These are phyloP conservation scores for Clavispora carvajalis DNA, from an alignment of 805 yeast genomes.

Conservation along the genomic window DNA sequence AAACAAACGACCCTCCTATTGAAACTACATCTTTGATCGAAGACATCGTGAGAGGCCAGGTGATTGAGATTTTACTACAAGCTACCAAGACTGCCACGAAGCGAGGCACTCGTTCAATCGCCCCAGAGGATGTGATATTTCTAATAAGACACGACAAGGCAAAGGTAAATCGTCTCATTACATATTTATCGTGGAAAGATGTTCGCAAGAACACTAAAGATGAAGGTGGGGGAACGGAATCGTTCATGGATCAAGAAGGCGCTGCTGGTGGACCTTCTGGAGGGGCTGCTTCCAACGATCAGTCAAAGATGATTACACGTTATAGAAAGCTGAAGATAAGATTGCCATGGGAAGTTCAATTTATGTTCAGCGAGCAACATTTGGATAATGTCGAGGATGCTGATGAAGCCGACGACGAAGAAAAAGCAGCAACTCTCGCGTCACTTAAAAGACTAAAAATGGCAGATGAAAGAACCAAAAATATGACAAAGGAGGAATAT, in stretches of 20 bases:
- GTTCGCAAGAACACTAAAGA: conserved; percentile 75
- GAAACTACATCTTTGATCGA: conserved; percentile 91
- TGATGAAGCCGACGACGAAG: conserved; percentile 75
- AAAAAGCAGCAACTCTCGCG: conserved; percentile 81
- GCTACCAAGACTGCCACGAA: conserved; percentile 71
- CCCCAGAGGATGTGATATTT: conserved; percentile 91
- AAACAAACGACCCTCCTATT: conserved; percentile 87
- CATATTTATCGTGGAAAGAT: conserved; percentile 95
- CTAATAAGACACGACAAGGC: conserved; percentile 90
- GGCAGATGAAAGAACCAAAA: conserved; percentile 89
- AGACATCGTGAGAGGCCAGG: conserved; percentile 93
- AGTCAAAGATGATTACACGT: conserved; percentile 40
- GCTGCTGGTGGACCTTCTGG: conserved; percentile 36
- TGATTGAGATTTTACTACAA: conserved; percentile 74
- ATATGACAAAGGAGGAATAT: conserved; percentile 95
- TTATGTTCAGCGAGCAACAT: conserved; percentile 90
- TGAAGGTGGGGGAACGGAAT: conserved; percentile 47
- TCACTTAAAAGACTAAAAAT: conserved; percentile 82
- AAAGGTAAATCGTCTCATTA: conserved; percentile 84
- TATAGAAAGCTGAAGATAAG: conserved; percentile 73
- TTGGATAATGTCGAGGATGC: conserved; percentile 59
- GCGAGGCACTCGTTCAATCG: conserved; percentile 77
- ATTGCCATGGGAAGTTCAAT: conserved; percentile 92
- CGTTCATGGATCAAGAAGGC: conserved; percentile 45
- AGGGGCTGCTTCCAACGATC: conserved; percentile 28